Conservation (phyloP, 495 filamentous ascomycete genomes). For the Xylaria flabelliformis region DNA sequence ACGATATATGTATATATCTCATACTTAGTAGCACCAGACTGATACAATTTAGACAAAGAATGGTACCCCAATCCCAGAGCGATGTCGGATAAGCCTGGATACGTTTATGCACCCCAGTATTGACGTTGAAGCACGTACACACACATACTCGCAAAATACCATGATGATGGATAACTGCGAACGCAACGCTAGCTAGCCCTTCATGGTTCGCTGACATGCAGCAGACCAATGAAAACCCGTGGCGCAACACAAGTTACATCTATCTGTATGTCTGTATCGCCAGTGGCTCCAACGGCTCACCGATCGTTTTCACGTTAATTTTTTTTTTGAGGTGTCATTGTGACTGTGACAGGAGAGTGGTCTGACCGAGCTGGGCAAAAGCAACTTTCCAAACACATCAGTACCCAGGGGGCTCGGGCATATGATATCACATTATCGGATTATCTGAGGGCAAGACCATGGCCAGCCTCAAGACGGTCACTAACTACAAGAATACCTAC, state of each 20-base stretch:
- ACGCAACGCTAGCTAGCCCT: neutral
- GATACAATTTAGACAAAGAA: neutral
- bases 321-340: neutral
- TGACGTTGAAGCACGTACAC: constrained; percentile 5
- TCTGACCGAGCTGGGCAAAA: constrained; percentile 15
- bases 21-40: neutral
- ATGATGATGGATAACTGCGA: constrained; percentile 22
- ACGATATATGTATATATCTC: neutral
- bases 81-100: neutral
- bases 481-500: neutral
- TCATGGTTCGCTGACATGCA: constrained; percentile 1
- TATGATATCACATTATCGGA: constrained; percentile 6
- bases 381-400: neutral
- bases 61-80: neutral
- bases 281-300: constrained; percentile 6
- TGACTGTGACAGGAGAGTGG: neutral
- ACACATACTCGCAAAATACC: constrained; percentile 16
- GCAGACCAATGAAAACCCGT: constrained; percentile 16
- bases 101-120: constrained; percentile 20
- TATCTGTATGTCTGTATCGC: neutral
- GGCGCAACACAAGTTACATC: neutral
- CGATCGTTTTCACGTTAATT: neutral
- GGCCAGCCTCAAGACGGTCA: neutral
- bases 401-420: neutral
- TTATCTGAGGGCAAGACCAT: neutral